Evolutionary conservation across 2,329 filamentous ascomycete species (phyloP), one percentile per base, ranked within the genome.

Genomic region (Diplodia sapinea): DNA sequence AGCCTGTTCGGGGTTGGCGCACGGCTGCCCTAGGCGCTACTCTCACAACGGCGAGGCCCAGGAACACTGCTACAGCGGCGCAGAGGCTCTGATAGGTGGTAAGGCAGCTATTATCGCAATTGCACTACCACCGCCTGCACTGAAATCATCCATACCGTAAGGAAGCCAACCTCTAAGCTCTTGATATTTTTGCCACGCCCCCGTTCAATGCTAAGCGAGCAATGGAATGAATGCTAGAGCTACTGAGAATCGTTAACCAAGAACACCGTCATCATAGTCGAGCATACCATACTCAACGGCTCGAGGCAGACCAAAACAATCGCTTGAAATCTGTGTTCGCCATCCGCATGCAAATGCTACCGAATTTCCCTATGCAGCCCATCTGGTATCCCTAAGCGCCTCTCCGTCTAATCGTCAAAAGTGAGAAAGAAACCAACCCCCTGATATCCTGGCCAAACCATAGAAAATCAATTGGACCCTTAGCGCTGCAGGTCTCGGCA

Each of bases 401-500:
- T 63, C 29, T 49, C 54, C 54, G n/a, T 63, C 59, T 63, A 63
- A 26, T 38, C 26, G 33, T 36, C 47, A 63, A 50, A 17, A 47
- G 31, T 51, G 43, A 31, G 59, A 51, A 51, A 63, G 31, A 23
- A 38, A 36, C 56, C 36, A 20, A 51, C 17, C 12, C 47, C 17
- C 4, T 36, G 59, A 31, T 63, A 51, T 63, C 31, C 31, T 51
- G 4, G 1, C 47, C 7, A 7, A 36, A 23, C 47, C 59, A 36
- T 51, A 13, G 31, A 38, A 63, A 11, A 4, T 17, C 3, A 20
- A 20, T 31, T 20, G 20, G 23, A 20, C 8, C 1, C 1, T 47
- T 57, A 66, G 15, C 64, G 64, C 49, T 66, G 64, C 20, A 51
- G 23, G 12, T 66, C 64, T 15, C 65, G 47, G n/a, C 65, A 67